Conservation (phyloP, 2,329 filamentous ascomycete genomes). For the Hypoxylon rubiginosum region DNA sequence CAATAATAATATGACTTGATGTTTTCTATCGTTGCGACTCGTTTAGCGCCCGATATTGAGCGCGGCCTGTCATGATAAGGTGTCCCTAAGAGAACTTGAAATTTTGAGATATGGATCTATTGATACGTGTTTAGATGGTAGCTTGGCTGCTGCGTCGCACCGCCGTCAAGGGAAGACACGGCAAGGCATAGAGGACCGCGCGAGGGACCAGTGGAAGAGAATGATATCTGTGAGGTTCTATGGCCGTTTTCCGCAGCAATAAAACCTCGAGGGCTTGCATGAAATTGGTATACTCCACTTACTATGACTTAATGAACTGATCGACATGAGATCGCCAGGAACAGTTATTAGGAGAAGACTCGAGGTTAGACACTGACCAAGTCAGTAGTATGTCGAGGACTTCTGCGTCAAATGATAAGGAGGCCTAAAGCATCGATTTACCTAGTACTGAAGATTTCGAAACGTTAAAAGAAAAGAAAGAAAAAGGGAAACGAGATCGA, state of each 20-base stretch:
- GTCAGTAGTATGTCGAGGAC: neutral
- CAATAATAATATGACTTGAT: slow-evolving; percentile 22
- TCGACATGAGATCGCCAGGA: neutral
- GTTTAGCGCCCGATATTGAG: neutral
- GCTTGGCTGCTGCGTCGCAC: neutral
- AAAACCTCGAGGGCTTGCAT: slow-evolving; percentile 20
- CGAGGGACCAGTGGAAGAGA: neutral
- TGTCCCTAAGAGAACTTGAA: neutral
- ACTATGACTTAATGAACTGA: neutral
- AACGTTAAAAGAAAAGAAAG: too few relatives aligned
- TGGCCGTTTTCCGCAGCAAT: slow-evolving; percentile 4
- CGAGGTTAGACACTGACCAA: neutral
- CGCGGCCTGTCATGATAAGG: neutral
- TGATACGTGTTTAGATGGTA: neutral
- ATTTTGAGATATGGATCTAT: neutral
- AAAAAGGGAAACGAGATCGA: too few relatives aligned
- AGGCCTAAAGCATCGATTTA: neutral
- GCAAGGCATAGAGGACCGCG: neutral
- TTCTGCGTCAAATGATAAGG: neutral
- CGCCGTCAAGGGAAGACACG: neutral
- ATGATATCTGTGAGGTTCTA: neutral
- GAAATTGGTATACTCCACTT: slow-evolving; percentile 16
- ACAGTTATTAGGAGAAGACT: slow-evolving; percentile 1
- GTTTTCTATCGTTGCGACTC: neutral
- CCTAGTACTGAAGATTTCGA: neutral